Evolutionary conservation across 2,329 filamentous ascomycete species (phyloP), one percentile per base, ranked within the genome.

Genomic region (Phaeosphaeriaceae sp.): DNA sequence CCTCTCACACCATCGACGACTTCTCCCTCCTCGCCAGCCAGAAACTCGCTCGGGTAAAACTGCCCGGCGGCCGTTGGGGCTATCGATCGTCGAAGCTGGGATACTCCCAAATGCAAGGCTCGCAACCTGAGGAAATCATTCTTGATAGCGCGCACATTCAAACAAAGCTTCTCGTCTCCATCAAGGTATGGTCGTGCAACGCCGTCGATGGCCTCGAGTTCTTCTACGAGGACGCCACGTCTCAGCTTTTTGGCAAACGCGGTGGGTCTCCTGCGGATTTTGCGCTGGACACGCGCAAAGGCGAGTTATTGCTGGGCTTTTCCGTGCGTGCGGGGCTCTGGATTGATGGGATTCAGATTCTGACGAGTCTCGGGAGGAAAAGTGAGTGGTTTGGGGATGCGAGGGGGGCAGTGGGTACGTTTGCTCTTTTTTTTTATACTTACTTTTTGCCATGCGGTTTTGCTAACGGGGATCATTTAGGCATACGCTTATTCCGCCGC

Each of bases 181-280:
- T 97, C 48, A 83, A 85, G 51, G 80, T 96, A 12, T 95, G 92
- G 66, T 87, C 91, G 62, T 91, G 89, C 2, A 78, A 80, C 50
- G 87, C 87, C 3, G 68, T 97, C 11, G 88, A 96, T 69, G 94
- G 94, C 0, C 74, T 99, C 16, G 93, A 97, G 71, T 97, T 99
- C 73, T 81, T 89, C 50, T 97, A 96, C 67, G 93, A 97, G 65
- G 92, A 97, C 71, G 82, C 84, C 13, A 88, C 89, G 1, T 88
- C 81, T 46, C 91, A 97, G 68, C 73, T 97, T 3, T 95, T 99
- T 77, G 94, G 94, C 33, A 92, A 90, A 66, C 81, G 83, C 46
- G 88, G 88, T 11, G 89, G 87, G 6, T 87, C 87, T 55, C 75
- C 81, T 18, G 86, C 88, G 64, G 83, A 86, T 37, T 96, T 96